A percentile compares a stretch with the other conserved stretches of the same genome.
phyloP scores from a whole-genome alignment of 2,329 filamentous ascomycete genomes.

The Parastagonospora nodorum region DNA sequence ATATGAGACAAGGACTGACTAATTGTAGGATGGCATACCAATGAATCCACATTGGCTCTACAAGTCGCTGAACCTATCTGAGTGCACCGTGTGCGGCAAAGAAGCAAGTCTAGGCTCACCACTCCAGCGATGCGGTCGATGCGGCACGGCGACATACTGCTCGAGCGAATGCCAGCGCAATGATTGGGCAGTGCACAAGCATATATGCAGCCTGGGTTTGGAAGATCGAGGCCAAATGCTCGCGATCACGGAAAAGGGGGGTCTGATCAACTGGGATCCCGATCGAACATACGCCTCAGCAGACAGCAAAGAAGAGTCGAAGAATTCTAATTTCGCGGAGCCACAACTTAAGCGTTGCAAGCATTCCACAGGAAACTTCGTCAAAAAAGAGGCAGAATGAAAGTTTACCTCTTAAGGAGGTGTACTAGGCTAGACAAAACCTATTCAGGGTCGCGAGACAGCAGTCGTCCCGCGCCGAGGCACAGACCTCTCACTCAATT shows the following conservation, averaged over 20 bases:
- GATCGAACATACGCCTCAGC: slow-evolving; percentile 15
- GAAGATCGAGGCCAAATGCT: slow-evolving; percentile 28
- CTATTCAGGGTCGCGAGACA: too few species aligned
- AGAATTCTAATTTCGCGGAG: slow-evolving; percentile 22
- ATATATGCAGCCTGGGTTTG: slow-evolving; percentile 23
- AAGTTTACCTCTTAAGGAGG: too few species aligned
- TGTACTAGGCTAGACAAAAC: too few species aligned
- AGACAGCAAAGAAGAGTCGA: slow-evolving; percentile 16
- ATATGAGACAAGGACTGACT: too few species aligned
- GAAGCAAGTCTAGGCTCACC: not conserved
- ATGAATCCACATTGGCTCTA: slow-evolving; percentile 33
- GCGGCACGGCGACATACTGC: slow-evolving; percentile 31
- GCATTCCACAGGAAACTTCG: too few species aligned
- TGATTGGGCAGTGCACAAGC: slow-evolving; percentile 31
- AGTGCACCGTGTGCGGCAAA: slow-evolving; percentile 18
- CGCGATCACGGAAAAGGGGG: slow-evolving; percentile 23
- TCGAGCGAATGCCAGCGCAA: slow-evolving; percentile 18
- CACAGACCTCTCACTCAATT: too few species aligned
- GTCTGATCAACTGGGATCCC: slow-evolving; percentile 26
- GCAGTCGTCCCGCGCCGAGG: too few species aligned
- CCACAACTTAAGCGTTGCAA: slow-evolving; percentile 8
- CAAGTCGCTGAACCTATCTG: slow-evolving; percentile 7
- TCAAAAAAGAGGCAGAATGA: too few species aligned
- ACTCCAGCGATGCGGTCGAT: slow-evolving; percentile 25
- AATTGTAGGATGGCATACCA: slow-evolving; percentile 19